phyloP scores from a whole-genome alignment of 108 stramenopile species.

The Cyclotella distinguenda region DNA sequence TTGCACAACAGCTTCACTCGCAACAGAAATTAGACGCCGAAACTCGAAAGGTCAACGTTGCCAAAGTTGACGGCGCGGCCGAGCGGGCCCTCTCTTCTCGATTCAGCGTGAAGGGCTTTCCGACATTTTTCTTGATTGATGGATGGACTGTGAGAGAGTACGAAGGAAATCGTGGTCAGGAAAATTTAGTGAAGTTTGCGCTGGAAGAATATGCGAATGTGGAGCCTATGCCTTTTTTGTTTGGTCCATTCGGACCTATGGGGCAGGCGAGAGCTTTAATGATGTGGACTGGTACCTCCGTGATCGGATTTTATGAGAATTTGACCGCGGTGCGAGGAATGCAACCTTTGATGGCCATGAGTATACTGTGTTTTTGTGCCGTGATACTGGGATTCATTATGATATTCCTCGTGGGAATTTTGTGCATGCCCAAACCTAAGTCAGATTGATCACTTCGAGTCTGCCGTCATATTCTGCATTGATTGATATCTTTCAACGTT shows the following conservation, averaged over 20 bases:
- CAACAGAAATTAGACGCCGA: constrained; percentile 12
- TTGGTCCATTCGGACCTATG: constrained; percentile 75
- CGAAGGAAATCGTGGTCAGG: constrained; percentile 50
- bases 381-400: constrained; percentile 26
- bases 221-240: constrained; percentile 41
- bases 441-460: constrained; percentile 23
- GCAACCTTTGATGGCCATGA: constrained; percentile 28
- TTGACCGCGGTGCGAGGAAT: constrained; percentile 46
- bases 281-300: constrained; percentile 46
- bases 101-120: constrained; percentile 73
- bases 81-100: constrained; percentile 63
- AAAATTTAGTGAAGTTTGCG: constrained; percentile 64
- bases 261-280: constrained; percentile 62
- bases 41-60: constrained; percentile 67
- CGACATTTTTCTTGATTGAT: constrained; percentile 74
- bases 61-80: constrained; percentile 71
- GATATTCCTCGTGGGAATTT: constrained; percentile 37
- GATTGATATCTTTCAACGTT: too few relatives aligned
- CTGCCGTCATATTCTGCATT: not conserved
- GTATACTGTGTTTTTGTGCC: constrained; percentile 21
- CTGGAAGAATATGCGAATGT: constrained; percentile 36
- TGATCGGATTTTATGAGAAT: constrained; percentile 51
- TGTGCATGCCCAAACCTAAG: constrained; percentile 43
- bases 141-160: constrained; percentile 79
- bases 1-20: constrained; percentile 59